phyloP scores from a whole-genome alignment of 352 stramenopile species.

The Globisporangium canariense region DNA sequence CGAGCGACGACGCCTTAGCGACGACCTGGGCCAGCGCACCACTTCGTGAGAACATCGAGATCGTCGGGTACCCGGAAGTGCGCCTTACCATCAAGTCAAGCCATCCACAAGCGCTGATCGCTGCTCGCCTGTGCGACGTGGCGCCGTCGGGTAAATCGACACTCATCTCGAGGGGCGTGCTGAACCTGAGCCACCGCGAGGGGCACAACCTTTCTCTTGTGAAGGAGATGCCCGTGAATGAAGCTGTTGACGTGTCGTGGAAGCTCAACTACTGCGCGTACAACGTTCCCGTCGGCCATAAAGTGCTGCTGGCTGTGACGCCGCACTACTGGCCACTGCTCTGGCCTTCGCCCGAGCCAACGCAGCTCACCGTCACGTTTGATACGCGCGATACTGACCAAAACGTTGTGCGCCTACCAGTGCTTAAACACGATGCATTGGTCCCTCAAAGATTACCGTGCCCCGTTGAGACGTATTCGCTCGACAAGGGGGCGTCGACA shows the following conservation, averaged over 20 bases:
- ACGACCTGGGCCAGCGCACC: slow-evolving; percentile 26
- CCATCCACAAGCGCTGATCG: slow-evolving; percentile 35
- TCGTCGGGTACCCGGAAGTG: slow-evolving; percentile 39
- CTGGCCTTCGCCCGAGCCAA: slow-evolving; percentile 43
- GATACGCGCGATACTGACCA: not conserved
- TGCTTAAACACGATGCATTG: slow-evolving; percentile 13
- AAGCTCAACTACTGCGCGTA: slow-evolving; percentile 49
- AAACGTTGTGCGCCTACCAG: slow-evolving; percentile 35
- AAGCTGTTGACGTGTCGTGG: slow-evolving; percentile 26
- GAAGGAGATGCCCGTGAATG: slow-evolving; percentile 28
- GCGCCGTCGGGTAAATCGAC: slow-evolving; percentile 38
- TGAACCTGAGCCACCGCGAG: slow-evolving; percentile 43
- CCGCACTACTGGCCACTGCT: slow-evolving; percentile 52
- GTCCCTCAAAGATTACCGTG: slow-evolving; percentile 5
- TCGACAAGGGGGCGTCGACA: slow-evolving; percentile 28
- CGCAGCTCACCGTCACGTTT: slow-evolving; percentile 30
- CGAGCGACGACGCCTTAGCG: slow-evolving; percentile 32
- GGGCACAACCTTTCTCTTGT: slow-evolving; percentile 31
- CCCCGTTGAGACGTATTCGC: slow-evolving; percentile 30
- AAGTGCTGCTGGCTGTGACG: slow-evolving; percentile 34
- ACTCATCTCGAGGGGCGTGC: slow-evolving; percentile 37
- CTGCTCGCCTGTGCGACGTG: slow-evolving; percentile 41
- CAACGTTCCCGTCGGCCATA: slow-evolving; percentile 26
- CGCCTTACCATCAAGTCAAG: slow-evolving; percentile 32
- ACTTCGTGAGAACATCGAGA: slow-evolving; percentile 26